Evolutionary conservation across 441 rosid species (phyloP).

Genomic region (Croton laevigatus): DNA sequence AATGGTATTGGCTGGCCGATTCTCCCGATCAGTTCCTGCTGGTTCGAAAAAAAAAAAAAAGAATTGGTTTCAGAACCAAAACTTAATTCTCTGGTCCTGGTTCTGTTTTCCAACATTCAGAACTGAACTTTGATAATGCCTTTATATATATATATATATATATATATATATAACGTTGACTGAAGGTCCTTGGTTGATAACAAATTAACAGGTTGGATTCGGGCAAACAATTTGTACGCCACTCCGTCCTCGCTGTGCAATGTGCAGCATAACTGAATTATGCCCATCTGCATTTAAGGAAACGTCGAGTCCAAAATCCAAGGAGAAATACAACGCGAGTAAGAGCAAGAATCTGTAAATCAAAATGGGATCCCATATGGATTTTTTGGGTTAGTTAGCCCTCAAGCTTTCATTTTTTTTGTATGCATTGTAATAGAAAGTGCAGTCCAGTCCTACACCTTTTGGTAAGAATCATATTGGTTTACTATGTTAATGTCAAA

Average conservation of each 20-base stretch:
- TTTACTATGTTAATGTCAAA: neutral
- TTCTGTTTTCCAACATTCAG: no score
- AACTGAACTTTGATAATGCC: no score
- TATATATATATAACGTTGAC: neutral
- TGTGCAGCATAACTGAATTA: conserved; percentile 52
- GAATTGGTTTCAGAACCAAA: no score
- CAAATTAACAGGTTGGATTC: conserved; percentile 70
- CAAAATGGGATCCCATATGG: neutral
- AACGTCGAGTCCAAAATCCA: conserved; percentile 45
- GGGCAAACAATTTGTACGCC: conserved; percentile 95
- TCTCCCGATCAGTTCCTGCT: no score
- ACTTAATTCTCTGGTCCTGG: no score
- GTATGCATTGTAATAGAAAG: neutral
- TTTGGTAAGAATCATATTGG: neutral
- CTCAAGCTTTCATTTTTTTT: neutral
- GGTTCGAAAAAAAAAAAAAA: no score
- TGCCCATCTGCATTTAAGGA: conserved; percentile 95
- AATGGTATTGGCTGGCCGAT: no score
- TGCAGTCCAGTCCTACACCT: neutral
- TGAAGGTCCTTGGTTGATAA: neutral
- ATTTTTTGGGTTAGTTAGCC: neutral
- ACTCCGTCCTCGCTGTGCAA: conserved; percentile 66
- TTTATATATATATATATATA: neutral
- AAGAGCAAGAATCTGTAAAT: conserved; percentile 33
- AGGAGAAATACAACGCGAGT: conserved; percentile 37